Conservation (phyloP, 371 early-diverging fungal species). For the Haplosporangium sp. region DNA sequence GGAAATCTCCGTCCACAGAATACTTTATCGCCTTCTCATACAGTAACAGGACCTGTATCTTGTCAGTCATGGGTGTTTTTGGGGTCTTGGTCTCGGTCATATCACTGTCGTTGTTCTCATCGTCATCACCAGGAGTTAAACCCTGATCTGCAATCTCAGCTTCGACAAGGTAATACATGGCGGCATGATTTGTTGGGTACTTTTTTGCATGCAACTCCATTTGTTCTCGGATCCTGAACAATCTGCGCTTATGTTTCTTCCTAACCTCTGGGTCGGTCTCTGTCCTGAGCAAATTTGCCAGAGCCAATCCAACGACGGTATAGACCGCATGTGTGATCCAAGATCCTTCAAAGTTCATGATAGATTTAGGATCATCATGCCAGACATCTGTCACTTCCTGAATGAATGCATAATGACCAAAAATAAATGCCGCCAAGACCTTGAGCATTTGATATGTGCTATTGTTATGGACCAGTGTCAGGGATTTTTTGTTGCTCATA, state of each 20-base stretch:
- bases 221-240: constrained; percentile 21
- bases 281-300: constrained; percentile 36
- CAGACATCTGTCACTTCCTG: constrained; percentile 31
- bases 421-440: constrained; percentile 41
- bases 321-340: constrained; percentile 46
- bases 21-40: constrained; percentile 48
- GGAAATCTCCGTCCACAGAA: constrained; percentile 34
- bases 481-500: constrained; percentile 4
- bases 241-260: constrained; percentile 4
- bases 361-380: constrained; percentile 48
- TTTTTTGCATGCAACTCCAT: constrained; percentile 37
- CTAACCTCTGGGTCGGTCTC: constrained; percentile 27
- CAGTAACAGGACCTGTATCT: constrained; percentile 22
- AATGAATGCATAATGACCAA: constrained; percentile 37
- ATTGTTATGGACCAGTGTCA: constrained; percentile 40
- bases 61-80: background rate
- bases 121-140: constrained; percentile 3
- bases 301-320: constrained; percentile 31
- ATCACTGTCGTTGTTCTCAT: background rate
- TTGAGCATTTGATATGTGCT: constrained; percentile 50
- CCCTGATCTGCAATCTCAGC: constrained; percentile 52
- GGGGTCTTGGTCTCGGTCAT: no score
- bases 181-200: constrained; percentile 47
- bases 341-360: constrained; percentile 53
- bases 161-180: constrained; percentile 47